phyloP scores from a whole-genome alignment of 345 rosid species.

The Gossypium ekmanianum region DNA sequence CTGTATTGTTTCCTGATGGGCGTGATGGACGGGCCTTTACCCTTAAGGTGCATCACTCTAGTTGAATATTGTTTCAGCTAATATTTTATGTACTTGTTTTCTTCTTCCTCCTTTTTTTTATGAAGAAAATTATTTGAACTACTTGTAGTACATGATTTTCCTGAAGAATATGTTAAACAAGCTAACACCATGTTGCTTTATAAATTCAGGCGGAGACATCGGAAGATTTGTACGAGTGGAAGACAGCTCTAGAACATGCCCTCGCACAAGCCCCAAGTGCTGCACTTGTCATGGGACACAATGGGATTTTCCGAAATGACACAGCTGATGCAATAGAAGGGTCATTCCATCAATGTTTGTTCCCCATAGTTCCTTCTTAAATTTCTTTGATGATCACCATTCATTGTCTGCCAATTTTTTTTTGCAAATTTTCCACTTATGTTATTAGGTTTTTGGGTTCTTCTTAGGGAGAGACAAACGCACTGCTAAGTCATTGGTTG shows the following conservation, averaged over 20 bases:
- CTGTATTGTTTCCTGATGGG: constrained; percentile 97
- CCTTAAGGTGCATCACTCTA: constrained; percentile 63
- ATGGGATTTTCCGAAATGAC: constrained; percentile 79
- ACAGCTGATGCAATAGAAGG: constrained; percentile 73
- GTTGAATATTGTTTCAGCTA: constrained; percentile 13
- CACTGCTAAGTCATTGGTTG: constrained; percentile 86
- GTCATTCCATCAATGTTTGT: constrained; percentile 72
- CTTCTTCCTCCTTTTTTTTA: not conserved
- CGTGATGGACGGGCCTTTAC: constrained; percentile 99
- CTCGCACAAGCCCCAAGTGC: constrained; percentile 97
- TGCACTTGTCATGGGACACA: constrained; percentile 90
- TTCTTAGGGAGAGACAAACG: constrained; percentile 90
- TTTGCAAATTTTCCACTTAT: constrained; percentile 1
- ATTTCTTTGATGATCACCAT: constrained; percentile 10
- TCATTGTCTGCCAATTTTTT: constrained; percentile 10
- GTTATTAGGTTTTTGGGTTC: constrained; percentile 9
- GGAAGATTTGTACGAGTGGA: constrained; percentile 94
- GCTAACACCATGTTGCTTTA: constrained; percentile 13
- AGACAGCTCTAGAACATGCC: constrained; percentile 88
- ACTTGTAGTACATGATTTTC: not conserved
- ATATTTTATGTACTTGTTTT: not conserved
- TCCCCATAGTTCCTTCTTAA: constrained; percentile 17
- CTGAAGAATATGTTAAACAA: constrained; percentile 1
- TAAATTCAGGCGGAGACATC: constrained; percentile 77
- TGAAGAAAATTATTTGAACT: not conserved